phyloP scores from a whole-genome alignment of 2,329 filamentous ascomycete species.

The Coniella lustricola region DNA sequence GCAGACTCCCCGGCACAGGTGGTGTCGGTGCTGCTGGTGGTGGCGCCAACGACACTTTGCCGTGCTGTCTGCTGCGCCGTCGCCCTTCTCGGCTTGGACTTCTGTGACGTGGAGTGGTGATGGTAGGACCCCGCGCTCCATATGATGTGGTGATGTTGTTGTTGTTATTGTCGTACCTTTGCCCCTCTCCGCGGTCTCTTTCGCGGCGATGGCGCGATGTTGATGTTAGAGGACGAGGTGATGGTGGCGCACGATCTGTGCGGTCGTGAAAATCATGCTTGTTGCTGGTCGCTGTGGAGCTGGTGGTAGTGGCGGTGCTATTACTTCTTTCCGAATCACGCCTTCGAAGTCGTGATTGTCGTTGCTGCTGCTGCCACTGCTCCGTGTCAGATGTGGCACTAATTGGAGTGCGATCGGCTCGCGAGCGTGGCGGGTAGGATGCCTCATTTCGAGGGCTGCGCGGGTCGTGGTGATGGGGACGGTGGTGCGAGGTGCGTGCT shows the following conservation, averaged over 20 bases:
- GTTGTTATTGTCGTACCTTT: background rate
- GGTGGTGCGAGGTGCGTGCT: too few relatives aligned
- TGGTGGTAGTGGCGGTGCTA: too few relatives aligned
- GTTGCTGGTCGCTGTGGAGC: background rate
- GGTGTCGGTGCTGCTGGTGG: background rate
- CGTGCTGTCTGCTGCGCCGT: background rate
- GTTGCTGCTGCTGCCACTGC: background rate
- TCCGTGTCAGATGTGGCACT: background rate
- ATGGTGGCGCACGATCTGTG: background rate
- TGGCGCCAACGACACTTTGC: too few relatives aligned
- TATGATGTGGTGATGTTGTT: too few relatives aligned
- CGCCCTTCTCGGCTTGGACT: background rate
- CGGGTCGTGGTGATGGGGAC: too few relatives aligned
- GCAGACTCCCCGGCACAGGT: background rate
- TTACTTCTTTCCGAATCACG: background rate
- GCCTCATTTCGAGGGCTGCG: too few relatives aligned
- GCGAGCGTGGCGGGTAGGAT: too few relatives aligned
- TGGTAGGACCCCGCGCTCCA: too few relatives aligned
- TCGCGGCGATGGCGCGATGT: background rate
- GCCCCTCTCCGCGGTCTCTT: background rate
- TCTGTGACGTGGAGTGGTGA: background rate
- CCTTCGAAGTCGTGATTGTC: background rate
- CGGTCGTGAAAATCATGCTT: background rate
- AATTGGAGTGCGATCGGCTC: background rate
- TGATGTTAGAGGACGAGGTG: too few relatives aligned